Evolutionary conservation across 108 stramenopile species (phyloP).

Genomic region (Cyclotella atomus): DNA sequence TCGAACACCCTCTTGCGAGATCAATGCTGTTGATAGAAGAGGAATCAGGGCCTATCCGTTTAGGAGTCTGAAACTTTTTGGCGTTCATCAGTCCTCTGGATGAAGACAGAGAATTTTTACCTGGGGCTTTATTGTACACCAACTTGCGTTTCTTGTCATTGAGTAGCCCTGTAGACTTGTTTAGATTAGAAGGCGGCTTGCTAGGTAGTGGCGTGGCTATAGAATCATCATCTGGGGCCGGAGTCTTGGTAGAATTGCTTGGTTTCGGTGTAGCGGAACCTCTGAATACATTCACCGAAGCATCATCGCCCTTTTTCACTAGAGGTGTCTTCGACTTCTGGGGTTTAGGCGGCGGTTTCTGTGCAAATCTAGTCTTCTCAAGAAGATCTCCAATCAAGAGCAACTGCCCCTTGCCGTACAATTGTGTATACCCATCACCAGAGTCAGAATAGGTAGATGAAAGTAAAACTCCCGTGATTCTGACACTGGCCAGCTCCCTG

Average conservation of each 20-base stretch:
- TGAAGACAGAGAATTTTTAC: conserved; percentile 6
- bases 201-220: background rate
- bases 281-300: background rate
- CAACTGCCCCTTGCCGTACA: conserved; percentile 35
- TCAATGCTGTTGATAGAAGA: background rate
- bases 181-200: background rate
- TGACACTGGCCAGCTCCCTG: conserved; percentile 38
- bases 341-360: background rate
- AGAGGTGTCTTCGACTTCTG: too few relatives aligned
- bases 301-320: background rate
- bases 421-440: conserved; percentile 11
- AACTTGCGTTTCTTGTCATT: conserved; percentile 42
- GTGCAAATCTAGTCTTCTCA: conserved; percentile 26
- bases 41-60: conserved; percentile 8
- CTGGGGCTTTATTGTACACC: conserved; percentile 18
- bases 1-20: background rate
- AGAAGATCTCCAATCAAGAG: conserved; percentile 46
- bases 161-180: too few relatives aligned
- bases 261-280: background rate
- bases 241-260: background rate
- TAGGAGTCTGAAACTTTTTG: conserved; percentile 46
- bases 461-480: conserved; percentile 47
- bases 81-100: background rate
- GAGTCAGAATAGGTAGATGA: conserved; percentile 28
- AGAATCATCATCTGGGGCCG: background rate